Conservation (phyloP, 2,329 filamentous ascomycete species). For the Paecilomyces fulvus region DNA sequence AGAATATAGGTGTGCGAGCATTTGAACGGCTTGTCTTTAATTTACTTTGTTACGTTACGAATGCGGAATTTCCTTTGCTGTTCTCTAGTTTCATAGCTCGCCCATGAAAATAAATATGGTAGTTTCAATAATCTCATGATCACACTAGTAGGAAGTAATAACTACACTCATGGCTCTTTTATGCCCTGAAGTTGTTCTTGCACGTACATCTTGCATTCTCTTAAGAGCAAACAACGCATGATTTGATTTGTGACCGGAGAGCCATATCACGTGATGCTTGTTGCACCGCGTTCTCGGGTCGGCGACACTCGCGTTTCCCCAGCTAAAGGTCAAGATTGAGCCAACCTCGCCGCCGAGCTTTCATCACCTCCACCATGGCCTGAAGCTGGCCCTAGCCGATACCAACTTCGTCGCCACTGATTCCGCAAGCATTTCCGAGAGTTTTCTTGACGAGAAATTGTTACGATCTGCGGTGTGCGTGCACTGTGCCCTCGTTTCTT, state of each 20-base stretch:
- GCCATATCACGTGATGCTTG: slow-evolving; percentile 8
- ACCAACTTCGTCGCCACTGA: neutral
- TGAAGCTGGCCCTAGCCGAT: neutral
- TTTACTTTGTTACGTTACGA: slow-evolving; percentile 20
- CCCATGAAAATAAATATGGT: slow-evolving; percentile 23
- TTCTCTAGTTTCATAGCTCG: slow-evolving; percentile 21
- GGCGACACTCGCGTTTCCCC: slow-evolving; percentile 15
- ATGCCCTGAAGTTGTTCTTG: too few species aligned
- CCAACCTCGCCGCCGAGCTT: slow-evolving; percentile 8
- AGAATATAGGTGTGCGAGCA: slow-evolving; percentile 21
- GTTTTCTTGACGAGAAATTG: neutral
- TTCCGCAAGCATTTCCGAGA: neutral
- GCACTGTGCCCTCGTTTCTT: neutral
- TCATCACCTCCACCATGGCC: slow-evolving; percentile 1
- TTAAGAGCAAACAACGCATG: too few species aligned
- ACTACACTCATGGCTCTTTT: too few species aligned
- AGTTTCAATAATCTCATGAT: slow-evolving; percentile 7
- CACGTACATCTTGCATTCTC: too few species aligned
- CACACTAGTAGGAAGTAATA: neutral
- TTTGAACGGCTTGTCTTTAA: slow-evolving; percentile 18
- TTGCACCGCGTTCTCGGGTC: slow-evolving; percentile 4
- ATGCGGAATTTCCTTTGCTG: slow-evolving; percentile 13
- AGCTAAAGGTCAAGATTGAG: neutral
- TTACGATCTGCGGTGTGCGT: neutral
- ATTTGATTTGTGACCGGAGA: neutral